Evolutionary conservation across 371 early-diverging fungal genomes (phyloP).

Genomic region (Sporodiniella umbellata): DNA sequence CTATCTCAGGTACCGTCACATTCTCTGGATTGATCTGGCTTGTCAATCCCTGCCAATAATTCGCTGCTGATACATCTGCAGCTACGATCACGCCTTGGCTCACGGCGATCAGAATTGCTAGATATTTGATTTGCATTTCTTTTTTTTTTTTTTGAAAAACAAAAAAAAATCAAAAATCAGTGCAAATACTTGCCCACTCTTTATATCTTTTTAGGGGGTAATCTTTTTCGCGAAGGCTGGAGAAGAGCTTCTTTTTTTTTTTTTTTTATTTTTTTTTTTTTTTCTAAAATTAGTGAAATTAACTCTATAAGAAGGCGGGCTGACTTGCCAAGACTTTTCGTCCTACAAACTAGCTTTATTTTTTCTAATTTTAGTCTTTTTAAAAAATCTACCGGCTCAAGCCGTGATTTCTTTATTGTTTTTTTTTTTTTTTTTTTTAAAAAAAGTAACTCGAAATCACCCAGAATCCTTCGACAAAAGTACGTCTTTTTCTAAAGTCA

Average conservation of each 20-base stretch:
- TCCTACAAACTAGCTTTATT: not conserved
- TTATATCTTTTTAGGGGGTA: too few species aligned
- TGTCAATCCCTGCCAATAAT: slow-evolving; percentile 16
- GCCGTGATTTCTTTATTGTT: not conserved
- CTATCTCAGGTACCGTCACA: slow-evolving; percentile 13
- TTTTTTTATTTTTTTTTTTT: not conserved
- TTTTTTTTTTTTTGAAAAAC: not conserved
- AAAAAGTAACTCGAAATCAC: too few species aligned
- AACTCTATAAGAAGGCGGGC: not conserved
- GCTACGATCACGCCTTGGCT: slow-evolving; percentile 10
- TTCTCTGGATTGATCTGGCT: slow-evolving; percentile 17
- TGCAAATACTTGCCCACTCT: too few species aligned
- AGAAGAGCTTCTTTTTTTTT: not conserved
- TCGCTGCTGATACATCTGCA: slow-evolving; percentile 13
- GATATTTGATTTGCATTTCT: slow-evolving; percentile 27
- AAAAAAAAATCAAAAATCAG: not conserved
- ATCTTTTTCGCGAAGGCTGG: too few species aligned
- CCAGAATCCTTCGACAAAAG: not conserved
- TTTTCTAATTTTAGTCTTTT: not conserved
- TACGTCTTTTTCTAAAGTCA: slow-evolving; percentile 3
- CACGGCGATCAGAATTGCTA: slow-evolving; percentile 22
- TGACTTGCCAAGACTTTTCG: not conserved
- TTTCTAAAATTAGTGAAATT: not conserved
- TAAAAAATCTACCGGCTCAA: not conserved
- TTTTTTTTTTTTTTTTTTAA: not conserved